These are phyloP conservation scores for Tubosaeta sp. DNA, from an alignment of 768 basidiomycete genomes.

Conservation along the genomic window DNA sequence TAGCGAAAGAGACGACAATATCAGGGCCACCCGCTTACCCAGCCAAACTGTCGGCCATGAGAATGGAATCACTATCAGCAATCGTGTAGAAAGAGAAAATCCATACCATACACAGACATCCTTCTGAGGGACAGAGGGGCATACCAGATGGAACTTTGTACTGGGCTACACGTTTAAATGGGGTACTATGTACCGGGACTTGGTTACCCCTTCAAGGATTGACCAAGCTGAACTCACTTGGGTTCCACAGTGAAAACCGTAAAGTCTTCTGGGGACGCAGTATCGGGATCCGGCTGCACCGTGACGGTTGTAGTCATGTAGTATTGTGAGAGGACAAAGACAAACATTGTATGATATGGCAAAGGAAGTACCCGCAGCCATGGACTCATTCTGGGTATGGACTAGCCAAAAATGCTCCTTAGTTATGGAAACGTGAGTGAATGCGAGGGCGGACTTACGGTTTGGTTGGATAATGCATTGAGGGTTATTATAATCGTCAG, in stretches of 20 bases:
- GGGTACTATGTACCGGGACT: slow-evolving; percentile 6
- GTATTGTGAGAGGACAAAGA: neutral
- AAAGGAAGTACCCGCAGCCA: slow-evolving; percentile 6
- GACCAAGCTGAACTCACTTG: slow-evolving; percentile 1
- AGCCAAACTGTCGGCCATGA: neutral
- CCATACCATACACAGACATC: slow-evolving; percentile 7
- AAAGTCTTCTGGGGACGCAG: neutral
- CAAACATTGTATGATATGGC: slow-evolving; percentile 15
- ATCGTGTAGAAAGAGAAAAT: neutral
- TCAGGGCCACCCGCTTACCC: slow-evolving; percentile 7
- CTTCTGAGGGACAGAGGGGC: neutral
- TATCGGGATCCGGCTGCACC: neutral
- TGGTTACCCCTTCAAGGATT: neutral
- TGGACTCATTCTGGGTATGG: slow-evolving; percentile 9
- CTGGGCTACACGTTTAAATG: neutral
- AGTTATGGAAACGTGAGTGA: neutral
- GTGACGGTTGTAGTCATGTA: neutral
- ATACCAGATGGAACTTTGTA: slow-evolving; percentile 7
- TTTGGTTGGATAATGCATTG: slow-evolving; percentile 6
- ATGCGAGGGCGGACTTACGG: slow-evolving; percentile 5
- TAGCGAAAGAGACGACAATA: neutral
- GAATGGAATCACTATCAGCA: neutral
- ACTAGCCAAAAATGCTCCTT: slow-evolving; percentile 3
- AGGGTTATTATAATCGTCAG: neutral
- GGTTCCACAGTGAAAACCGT: neutral